These are phyloP conservation scores for Cruciata laevipes DNA, from an alignment of 257 asterid genomes.

Conservation along the genomic window DNA sequence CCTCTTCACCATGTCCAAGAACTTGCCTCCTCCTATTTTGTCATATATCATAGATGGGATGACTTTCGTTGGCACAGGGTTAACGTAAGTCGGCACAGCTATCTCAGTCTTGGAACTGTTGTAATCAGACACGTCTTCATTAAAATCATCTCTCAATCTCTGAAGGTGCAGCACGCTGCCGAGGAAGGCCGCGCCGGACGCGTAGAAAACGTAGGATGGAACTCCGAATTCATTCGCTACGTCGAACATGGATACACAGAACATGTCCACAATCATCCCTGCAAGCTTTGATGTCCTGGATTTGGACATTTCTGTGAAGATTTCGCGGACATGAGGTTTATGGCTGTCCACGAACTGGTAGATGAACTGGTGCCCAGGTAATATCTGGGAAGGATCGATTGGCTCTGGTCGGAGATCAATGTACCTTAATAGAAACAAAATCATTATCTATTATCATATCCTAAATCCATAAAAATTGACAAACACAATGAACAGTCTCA, in stretches of 20 bases:
- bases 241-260: constrained; percentile 42
- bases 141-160: constrained; percentile 22
- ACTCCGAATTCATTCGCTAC: constrained; percentile 44
- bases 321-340: constrained; percentile 17
- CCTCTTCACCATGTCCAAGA: not conserved
- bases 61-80: not conserved
- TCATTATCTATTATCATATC: too few species aligned
- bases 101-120: constrained; percentile 14
- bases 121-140: constrained; percentile 7
- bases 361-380: not conserved
- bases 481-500: too few species aligned
- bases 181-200: constrained; percentile 35
- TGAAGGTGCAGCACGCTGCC: constrained; percentile 19
- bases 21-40: not conserved
- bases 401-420: constrained; percentile 2
- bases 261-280: constrained; percentile 50
- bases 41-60: not conserved
- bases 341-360: constrained; percentile 23
- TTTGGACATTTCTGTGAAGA: constrained; percentile 18
- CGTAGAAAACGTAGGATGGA: constrained; percentile 46
- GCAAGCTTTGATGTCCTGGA: constrained; percentile 7
- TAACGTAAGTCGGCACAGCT: not conserved
- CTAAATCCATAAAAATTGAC: too few species aligned
- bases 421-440: too few species aligned
- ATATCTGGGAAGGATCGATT: not conserved